Percentiles rank a stretch among this genome's conserved stretches.
Conservation (phyloP, 2,329 filamentous ascomycete genomes). For the Neonectria sp. region DNA sequence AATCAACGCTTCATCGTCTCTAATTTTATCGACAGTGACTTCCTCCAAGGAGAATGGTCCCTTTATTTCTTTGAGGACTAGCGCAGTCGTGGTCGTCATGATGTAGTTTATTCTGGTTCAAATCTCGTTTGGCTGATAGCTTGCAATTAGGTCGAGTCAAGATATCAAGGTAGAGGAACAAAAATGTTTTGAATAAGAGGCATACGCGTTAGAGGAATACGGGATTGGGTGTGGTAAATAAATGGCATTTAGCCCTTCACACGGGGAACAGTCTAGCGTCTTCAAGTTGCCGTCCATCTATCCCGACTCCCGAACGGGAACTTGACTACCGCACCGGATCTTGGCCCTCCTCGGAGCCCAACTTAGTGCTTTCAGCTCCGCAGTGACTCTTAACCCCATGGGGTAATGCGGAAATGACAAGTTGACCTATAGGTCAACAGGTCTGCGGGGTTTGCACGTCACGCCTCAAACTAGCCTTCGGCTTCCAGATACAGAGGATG, state of each 20-base stretch:
- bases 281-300: constrained; percentile 5
- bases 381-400: not conserved
- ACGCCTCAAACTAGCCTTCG: not conserved
- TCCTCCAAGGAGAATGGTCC: constrained; percentile 20
- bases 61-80: constrained; percentile 19
- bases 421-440: not conserved
- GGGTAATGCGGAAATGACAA: not conserved
- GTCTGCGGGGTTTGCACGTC: too few relatives aligned
- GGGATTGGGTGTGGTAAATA: too few relatives aligned
- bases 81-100: constrained; percentile 24
- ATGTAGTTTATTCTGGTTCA: not conserved
- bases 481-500: not conserved
- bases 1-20: constrained; percentile 23
- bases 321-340: not conserved
- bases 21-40: constrained; percentile 13
- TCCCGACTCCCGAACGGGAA: not conserved
- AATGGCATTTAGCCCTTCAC: not conserved
- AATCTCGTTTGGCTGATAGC: not conserved
- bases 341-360: constrained; percentile 19
- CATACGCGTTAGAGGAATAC: too few relatives aligned
- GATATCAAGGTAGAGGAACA: too few relatives aligned
- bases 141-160: too few relatives aligned
- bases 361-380: not conserved
- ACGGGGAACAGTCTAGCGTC: too few relatives aligned
- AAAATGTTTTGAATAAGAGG: not conserved